Evolutionary conservation across 2,329 filamentous ascomycete species (phyloP).

Genomic region (Colletotrichum sp.): DNA sequence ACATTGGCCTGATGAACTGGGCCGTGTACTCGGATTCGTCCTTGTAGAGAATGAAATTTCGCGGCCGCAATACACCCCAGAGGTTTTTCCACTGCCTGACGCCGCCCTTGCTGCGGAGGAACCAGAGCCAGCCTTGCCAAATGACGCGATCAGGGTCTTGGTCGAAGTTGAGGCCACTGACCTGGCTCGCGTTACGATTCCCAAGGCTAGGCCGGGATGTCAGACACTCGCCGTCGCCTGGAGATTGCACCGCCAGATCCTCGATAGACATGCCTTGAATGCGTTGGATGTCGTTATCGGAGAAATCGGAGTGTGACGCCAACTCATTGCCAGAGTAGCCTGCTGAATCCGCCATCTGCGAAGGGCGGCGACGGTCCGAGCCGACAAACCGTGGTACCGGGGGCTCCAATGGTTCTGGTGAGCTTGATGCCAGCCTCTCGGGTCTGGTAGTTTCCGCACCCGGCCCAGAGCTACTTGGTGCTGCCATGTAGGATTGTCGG

Average conservation of each 20-base stretch:
- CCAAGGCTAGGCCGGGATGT: conserved; percentile 36
- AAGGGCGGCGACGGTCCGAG: conserved; percentile 53
- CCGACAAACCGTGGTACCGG: conserved; percentile 37
- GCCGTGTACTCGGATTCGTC: conserved; percentile 90
- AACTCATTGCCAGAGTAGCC: conserved; percentile 68
- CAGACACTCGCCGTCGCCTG: conserved; percentile 20
- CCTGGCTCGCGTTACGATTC: conserved; percentile 65
- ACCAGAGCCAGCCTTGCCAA: conserved; percentile 89
- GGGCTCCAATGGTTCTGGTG: conserved; percentile 61
- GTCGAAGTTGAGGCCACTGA: conserved; percentile 61
- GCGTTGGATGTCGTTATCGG: conserved; percentile 66
- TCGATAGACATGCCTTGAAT: conserved; percentile 58
- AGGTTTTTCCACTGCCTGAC: conserved; percentile 93
- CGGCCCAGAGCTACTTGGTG: not conserved
- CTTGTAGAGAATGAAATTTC: conserved; percentile 90
- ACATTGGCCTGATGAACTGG: conserved; percentile 79
- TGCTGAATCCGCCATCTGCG: conserved; percentile 69
- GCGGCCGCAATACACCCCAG: conserved; percentile 89
- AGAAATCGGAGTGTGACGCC: conserved; percentile 86
- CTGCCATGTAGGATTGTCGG: conserved; percentile 46
- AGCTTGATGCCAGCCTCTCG: conserved; percentile 56
- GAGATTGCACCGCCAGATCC: conserved; percentile 47
- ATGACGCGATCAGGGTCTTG: conserved; percentile 86
- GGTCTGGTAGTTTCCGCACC: not conserved
- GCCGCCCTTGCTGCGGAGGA: conserved; percentile 81